Base-by-base conservation (phyloP, 192 early-diverging fungal genomes). In the Mortierella claussenii region DNA sequence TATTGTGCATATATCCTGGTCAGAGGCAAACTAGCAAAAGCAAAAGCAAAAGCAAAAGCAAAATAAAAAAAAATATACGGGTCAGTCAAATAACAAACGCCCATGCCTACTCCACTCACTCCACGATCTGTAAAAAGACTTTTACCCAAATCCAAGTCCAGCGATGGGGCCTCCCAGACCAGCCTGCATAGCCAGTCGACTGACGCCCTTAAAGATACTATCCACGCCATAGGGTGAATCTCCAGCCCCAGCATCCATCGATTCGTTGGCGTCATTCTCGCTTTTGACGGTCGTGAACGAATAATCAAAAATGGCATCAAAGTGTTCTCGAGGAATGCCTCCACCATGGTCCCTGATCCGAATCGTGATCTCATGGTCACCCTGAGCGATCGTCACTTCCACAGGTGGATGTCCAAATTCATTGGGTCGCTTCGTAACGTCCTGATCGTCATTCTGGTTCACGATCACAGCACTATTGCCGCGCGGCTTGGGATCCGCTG, bases 111-210 rank as follows among this genome's bases (percentile, higher is more conserved):
- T n/a, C n/a, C n/a, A n/a, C n/a, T n/a, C n/a, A n/a, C n/a, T n/a
- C n/a, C n/a, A n/a, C n/a, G n/a, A n/a, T n/a, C n/a, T n/a, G n/a
- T n/a, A n/a, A n/a, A n/a, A n/a, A n/a, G n/a, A n/a, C n/a, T n/a
- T 43, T 24, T 79, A 71, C 74, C 69, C 80, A 68, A 81, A 87
- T 64, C 86, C 86, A 40, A 88, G 59, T 64, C 86, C 86, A 34
- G 92, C 97, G 60, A 98, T 96, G 0, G 97, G 97, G 1, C 97
- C 97, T 46, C 97, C 97, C 7, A 93, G 81, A 11, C 94, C 94
- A 63, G 89, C 81, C 81, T 97, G 94, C 87, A 98, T 91, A 5
- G 84, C 86, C 55, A 96, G 79, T 27, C 91, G 86, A 17, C 88
- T 81, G 30, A 95, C 93, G 44, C 88, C 82, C 28, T 87, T 85